Evolutionary conservation across 768 basidiomycete genomes (phyloP), one percentile per base, ranked within the genome.

Genomic region (Suillus americanus): DNA sequence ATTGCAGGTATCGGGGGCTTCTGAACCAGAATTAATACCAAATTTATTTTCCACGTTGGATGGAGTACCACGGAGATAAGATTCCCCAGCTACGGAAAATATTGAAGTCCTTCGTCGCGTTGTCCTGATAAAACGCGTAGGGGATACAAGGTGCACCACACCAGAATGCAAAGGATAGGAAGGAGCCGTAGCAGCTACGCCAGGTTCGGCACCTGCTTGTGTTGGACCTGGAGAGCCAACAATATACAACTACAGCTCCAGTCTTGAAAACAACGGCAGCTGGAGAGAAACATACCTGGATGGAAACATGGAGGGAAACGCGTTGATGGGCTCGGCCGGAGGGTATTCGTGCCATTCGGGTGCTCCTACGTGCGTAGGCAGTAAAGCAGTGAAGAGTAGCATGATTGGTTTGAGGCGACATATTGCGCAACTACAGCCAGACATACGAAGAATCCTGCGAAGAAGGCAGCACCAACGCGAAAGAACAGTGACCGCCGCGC

Each of bases 41-140:
- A 91, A 92, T 1, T 81, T 75, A 92, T 1, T 81, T 75, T 9
- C 80, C 82, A 60, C 78, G 79, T 35, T 79, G 79, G 37, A 90
- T 85, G 65, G 88, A 90, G 72, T 87, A 92, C 91, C 91, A 93
- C 1, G 91, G 91, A 4, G 88, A 87, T 51, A 91, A 75, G 68
- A 91, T 91, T 8, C 91, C 91, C 90, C 90, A 92, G 61, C 84
- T 82, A 73, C 80, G 83, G 77, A 91, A 85, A 46, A 92, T 70
- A 69, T 90, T 85, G 68, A 90, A 91, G 18, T 77, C 72, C 51
- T 78, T 74, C 14, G 78, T 76, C 16, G 63, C 60, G 48, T 64
- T 64, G 40, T 62, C 64, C 61, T 75, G 71, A 18, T 64, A 65
- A 35, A 61, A 37, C 43, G 45, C 62, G 38, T 62, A 30, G 6